Conservation (phyloP, 2,329 filamentous ascomycete genomes). For the Apiospora hydei region DNA sequence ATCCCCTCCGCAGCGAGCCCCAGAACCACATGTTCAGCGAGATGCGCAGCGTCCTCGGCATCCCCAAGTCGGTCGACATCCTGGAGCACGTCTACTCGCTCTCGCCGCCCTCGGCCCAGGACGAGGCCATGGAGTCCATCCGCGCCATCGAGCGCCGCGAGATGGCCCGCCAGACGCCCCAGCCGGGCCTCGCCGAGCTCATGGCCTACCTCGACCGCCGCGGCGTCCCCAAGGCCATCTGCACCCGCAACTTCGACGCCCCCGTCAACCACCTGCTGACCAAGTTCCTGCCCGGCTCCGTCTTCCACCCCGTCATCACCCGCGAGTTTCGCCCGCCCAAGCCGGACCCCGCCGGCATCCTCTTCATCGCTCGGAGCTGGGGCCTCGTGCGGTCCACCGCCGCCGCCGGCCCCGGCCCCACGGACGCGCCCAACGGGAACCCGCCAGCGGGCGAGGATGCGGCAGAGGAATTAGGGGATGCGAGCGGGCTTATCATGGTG, state of each 20-base stretch:
- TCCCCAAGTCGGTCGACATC: constrained; percentile 79
- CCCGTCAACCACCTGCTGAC: constrained; percentile 77
- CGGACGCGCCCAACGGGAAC: constrained; percentile 27
- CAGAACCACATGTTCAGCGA: constrained; percentile 95
- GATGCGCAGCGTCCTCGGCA: constrained; percentile 80
- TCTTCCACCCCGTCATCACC: constrained; percentile 83
- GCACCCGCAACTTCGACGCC: constrained; percentile 90
- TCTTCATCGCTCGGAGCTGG: constrained; percentile 85
- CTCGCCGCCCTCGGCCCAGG: constrained; percentile 56
- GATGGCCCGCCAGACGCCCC: constrained; percentile 81
- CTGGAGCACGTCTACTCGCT: constrained; percentile 85
- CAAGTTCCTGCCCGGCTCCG: constrained; percentile 73
- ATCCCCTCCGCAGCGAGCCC: constrained; percentile 66
- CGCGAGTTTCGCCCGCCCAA: constrained; percentile 85
- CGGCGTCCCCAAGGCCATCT: constrained; percentile 79
- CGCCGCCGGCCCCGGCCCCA: constrained; percentile 30
- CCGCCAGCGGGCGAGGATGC: constrained; percentile 36
- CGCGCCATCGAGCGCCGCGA: constrained; percentile 80
- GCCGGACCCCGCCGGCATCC: constrained; percentile 84
- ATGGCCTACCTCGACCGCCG: constrained; percentile 82
- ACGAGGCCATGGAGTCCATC: constrained; percentile 75
- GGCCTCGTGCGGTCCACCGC: constrained; percentile 52
- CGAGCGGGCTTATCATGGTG: constrained; percentile 66
- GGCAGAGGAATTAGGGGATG: constrained; percentile 53
- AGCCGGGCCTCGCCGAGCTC: constrained; percentile 78